Percentiles rank a stretch among this genome's conserved stretches.
Conservation (phyloP, 163 green algal species). For the Coccomyxa subellipsoidea region DNA sequence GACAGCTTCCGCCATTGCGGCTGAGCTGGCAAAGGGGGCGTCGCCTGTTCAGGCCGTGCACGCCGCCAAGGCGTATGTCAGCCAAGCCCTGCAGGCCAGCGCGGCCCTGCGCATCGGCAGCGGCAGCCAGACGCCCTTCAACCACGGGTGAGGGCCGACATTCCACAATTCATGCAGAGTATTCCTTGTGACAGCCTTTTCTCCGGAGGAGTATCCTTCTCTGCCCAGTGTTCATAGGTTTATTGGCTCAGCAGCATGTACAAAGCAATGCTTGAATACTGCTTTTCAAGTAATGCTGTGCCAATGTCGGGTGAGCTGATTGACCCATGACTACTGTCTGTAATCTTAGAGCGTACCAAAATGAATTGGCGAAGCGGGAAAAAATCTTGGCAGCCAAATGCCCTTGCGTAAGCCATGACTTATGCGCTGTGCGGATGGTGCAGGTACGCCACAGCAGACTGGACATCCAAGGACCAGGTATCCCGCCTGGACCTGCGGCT, state of each 20-base stretch:
- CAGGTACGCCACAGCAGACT: conserved; percentile 7
- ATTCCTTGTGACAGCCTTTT: neutral
- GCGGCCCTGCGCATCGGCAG: conserved; percentile 59
- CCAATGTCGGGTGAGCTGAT: too few relatives aligned
- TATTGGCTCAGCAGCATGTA: too few relatives aligned
- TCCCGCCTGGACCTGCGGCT: conserved; percentile 43
- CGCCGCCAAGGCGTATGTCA: conserved; percentile 68
- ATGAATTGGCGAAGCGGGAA: too few relatives aligned
- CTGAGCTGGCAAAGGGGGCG: conserved; percentile 76
- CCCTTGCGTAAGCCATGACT: too few relatives aligned
- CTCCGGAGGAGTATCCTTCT: neutral
- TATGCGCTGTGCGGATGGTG: too few relatives aligned
- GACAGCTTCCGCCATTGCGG: conserved; percentile 80
- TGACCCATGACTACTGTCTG: too few relatives aligned
- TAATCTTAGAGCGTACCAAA: too few relatives aligned
- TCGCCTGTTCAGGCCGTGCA: conserved; percentile 53
- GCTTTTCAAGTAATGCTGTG: too few relatives aligned
- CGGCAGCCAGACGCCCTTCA: conserved; percentile 66
- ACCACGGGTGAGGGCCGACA: conserved; percentile 51
- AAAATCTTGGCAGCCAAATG: too few relatives aligned
- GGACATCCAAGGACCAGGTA: neutral
- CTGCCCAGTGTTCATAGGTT: too few relatives aligned
- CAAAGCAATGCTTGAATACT: too few relatives aligned
- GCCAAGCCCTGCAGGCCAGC: conserved; percentile 50
- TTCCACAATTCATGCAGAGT: neutral